Percentiles rank a stretch among this genome's conserved stretches.
Evolutionary conservation across 306 rosid species (phyloP).

Genomic region (Inga laurina): DNA sequence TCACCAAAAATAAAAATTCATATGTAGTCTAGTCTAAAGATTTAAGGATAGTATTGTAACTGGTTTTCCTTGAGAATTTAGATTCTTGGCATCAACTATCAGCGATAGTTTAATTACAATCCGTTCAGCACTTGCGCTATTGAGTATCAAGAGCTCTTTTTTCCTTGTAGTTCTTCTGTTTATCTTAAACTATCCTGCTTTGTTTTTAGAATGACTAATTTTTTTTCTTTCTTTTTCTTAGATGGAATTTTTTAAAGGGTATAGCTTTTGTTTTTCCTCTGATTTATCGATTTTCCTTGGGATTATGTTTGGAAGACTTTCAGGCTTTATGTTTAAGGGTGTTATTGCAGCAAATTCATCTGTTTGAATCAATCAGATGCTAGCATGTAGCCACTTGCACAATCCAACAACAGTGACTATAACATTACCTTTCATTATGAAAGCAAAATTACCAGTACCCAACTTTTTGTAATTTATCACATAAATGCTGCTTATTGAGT

Average conservation of each 20-base stretch:
- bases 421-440: background rate
- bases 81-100: background rate
- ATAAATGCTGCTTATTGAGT: background rate
- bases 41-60: background rate
- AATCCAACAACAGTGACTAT: background rate
- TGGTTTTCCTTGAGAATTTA: background rate
- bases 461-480: background rate
- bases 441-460: background rate
- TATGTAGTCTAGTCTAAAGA: background rate
- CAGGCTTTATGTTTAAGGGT: constrained; percentile 9
- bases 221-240: background rate
- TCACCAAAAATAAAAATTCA: background rate
- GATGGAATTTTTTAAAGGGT: background rate
- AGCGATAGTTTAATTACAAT: background rate
- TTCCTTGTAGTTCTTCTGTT: background rate
- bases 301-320: background rate
- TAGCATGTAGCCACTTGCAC: background rate
- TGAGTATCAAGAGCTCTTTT: background rate
- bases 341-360: background rate
- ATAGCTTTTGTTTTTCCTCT: background rate
- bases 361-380: background rate
- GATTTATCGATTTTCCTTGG: constrained; percentile 2
- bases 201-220: constrained; percentile 5
- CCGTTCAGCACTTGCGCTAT: background rate
- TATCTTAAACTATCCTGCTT: background rate